These are phyloP conservation scores for Orbilia blumenaviensis DNA, from an alignment of 2,329 filamentous ascomycete genomes.

Conservation along the genomic window DNA sequence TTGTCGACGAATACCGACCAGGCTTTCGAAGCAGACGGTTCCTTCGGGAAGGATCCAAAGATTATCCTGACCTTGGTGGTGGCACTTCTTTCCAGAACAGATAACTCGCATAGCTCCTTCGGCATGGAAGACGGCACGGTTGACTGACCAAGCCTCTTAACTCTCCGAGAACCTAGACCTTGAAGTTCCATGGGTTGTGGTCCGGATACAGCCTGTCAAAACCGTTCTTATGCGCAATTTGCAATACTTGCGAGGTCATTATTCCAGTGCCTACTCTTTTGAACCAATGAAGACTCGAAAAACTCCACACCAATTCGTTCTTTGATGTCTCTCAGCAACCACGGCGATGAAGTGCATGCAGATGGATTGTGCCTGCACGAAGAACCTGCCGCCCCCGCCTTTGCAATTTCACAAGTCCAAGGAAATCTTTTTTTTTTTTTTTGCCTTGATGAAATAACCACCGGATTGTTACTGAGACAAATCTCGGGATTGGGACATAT, in stretches of 20 bases:
- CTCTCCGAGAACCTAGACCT: slow-evolving; percentile 54
- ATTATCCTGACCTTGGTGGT: slow-evolving; percentile 44
- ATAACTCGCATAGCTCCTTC: slow-evolving; percentile 49
- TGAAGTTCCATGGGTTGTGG: slow-evolving; percentile 44
- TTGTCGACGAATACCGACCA: slow-evolving; percentile 46
- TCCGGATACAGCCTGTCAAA: slow-evolving; percentile 52
- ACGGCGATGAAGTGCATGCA: slow-evolving; percentile 30
- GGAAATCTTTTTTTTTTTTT: too few species aligned
- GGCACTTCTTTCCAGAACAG: slow-evolving; percentile 52
- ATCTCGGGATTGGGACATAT: slow-evolving; percentile 7
- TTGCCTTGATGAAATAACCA: slow-evolving; percentile 5
- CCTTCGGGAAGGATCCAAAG: slow-evolving; percentile 54
- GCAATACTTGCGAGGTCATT: slow-evolving; percentile 28
- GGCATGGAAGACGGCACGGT: slow-evolving; percentile 50
- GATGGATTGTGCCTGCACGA: slow-evolving; percentile 4
- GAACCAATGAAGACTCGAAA: slow-evolving; percentile 48
- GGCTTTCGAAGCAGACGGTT: slow-evolving; percentile 51
- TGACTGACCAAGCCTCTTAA: slow-evolving; percentile 46
- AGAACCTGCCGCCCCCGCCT: slow-evolving; percentile 36
- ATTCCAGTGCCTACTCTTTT: slow-evolving; percentile 20
- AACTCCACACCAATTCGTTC: slow-evolving; percentile 53
- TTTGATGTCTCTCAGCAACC: slow-evolving; percentile 19
- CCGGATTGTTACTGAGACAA: slow-evolving; percentile 2
- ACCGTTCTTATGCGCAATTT: slow-evolving; percentile 54
- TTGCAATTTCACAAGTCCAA: slow-evolving; percentile 21